Conservation (phyloP, 305 asterid genomes). For the Fraxinus platypoda region DNA sequence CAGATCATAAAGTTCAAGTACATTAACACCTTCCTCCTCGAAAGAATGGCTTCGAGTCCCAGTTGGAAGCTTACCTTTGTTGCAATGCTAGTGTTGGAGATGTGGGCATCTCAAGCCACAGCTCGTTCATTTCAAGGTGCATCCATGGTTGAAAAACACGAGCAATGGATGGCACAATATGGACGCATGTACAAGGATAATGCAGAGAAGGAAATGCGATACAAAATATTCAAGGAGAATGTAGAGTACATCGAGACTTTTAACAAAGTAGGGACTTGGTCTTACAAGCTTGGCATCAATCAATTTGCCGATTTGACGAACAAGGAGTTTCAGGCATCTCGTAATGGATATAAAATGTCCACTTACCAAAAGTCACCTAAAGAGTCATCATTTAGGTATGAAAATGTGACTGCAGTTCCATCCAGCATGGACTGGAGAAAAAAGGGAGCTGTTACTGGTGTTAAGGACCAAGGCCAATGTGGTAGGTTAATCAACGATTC, state of each 20-base stretch:
- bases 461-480: slow-evolving; percentile 51
- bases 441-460: slow-evolving; percentile 51
- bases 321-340: slow-evolving; percentile 30
- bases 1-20: neutral
- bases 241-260: no score
- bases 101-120: slow-evolving; percentile 18
- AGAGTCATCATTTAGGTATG: slow-evolving; percentile 29
- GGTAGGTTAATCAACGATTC: slow-evolving; percentile 28
- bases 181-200: slow-evolving; percentile 32
- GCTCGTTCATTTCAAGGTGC: slow-evolving; percentile 25
- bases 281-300: no score
- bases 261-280: no score
- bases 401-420: slow-evolving; percentile 35
- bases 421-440: slow-evolving; percentile 45
- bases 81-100: slow-evolving; percentile 12
- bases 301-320: no score
- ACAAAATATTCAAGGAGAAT: neutral
- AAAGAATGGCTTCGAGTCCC: neutral
- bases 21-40: neutral
- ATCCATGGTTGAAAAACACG: slow-evolving; percentile 25
- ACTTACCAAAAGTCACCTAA: neutral
- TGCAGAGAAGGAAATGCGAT: slow-evolving; percentile 32
- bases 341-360: slow-evolving; percentile 27
- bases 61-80: slow-evolving; percentile 21
- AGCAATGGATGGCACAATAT: slow-evolving; percentile 29